Evolutionary conservation across 805 yeast genomes (phyloP), one percentile per base, ranked within the genome.

Genomic region (Cyberlindnera mycetangii): DNA sequence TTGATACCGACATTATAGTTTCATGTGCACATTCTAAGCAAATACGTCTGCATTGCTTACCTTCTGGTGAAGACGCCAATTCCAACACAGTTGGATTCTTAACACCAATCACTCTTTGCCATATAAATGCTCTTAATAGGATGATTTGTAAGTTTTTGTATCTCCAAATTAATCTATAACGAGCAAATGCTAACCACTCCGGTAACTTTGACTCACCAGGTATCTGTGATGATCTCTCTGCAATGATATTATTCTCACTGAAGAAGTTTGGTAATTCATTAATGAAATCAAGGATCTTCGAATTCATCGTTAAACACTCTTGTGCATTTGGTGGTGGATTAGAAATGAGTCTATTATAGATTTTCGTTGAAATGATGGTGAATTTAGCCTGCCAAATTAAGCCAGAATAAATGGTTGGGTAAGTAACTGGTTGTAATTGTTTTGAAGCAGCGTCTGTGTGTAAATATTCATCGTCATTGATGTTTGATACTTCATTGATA

Each of bases 321-420:
- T 62, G 65, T 3, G 76, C 67, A 4, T 74, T 64, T 25, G 80
- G 78, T 12, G 70, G 64, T 18, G 76, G 76, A 44, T 64, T 71
- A 2, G 80, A 64, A 22, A 76, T 68, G 35, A 75, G 53, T 40
- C 70, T 66, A 47, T 76, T 68, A 48, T 75, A 77, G 34, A 78
- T 71, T 41, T 68, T 70, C n/a, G 71, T 67, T 1, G 82, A 70
- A 25, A 72, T 56, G 25, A 69, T 58, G 1, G 79, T 71, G 52
- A 80, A 68, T 49, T 71, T 71, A 7, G 81, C 67, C 51, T 78
- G 83, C 49, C 72, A 74, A 41, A 79, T 77, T 56, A 76, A 61
- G 3, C 82, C 83, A 3, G 84, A 76, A 49, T 79, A 79, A 5
- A 79, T 62, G 0, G 85, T 79, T 27, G 85, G 83, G 45, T 66